Evolutionary conservation across 495 filamentous ascomycete species (phyloP).

Genomic region (Chaetomium cochliodes): DNA sequence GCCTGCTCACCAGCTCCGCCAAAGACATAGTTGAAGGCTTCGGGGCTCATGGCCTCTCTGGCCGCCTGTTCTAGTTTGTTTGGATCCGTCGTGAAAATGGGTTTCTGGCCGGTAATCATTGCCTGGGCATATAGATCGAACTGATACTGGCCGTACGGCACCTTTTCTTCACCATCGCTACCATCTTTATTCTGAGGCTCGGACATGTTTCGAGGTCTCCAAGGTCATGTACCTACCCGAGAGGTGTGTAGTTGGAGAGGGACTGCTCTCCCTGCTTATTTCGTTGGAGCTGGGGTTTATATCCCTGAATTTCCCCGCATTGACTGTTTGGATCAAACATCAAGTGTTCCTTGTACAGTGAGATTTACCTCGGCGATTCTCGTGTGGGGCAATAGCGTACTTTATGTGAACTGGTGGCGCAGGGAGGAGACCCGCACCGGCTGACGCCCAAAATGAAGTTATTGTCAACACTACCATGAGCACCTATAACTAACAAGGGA

Average conservation of each 20-base stretch:
- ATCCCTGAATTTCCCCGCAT: constrained; percentile 18
- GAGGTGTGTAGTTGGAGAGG: background rate
- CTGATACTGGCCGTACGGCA: constrained; percentile 41
- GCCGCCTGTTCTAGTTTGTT: constrained; percentile 59
- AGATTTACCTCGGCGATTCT: background rate
- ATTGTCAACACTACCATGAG: background rate
- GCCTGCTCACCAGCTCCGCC: constrained; percentile 65
- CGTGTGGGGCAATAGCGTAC: background rate
- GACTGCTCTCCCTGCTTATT: background rate
- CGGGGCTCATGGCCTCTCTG: constrained; percentile 45
- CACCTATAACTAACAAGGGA: constrained; percentile 15
- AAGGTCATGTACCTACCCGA: background rate
- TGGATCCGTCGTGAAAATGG: constrained; percentile 60
- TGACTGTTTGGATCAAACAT: background rate
- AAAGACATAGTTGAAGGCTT: constrained; percentile 59
- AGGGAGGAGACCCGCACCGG: background rate
- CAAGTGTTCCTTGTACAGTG: too few relatives aligned
- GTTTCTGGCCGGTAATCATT: constrained; percentile 46
- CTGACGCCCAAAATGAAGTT: background rate
- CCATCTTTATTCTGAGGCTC: constrained; percentile 2
- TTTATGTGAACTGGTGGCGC: background rate
- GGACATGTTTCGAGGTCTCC: constrained; percentile 7
- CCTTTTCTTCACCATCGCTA: constrained; percentile 40
- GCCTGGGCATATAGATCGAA: constrained; percentile 52
- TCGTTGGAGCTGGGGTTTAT: background rate